phyloP scores from a whole-genome alignment of 2,329 filamentous ascomycete species.

The Fusarium transvaalense region DNA sequence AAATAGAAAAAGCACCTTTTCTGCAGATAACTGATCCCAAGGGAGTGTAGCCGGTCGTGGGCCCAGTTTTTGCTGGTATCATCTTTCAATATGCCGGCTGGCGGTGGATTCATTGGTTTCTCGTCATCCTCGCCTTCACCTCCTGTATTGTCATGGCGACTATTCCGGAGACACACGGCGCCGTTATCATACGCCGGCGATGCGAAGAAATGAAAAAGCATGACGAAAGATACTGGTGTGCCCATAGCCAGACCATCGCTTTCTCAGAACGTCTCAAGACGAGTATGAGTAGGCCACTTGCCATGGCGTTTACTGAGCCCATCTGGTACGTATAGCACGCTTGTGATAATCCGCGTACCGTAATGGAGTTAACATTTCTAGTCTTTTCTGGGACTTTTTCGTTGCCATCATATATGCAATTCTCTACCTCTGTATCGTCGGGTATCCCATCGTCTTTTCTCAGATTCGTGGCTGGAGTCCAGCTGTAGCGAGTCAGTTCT shows the following conservation, averaged over 20 bases:
- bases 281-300: slow-evolving; percentile 1
- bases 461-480: slow-evolving; percentile 1
- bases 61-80: not conserved
- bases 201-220: slow-evolving; percentile 1
- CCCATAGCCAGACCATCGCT: not conserved
- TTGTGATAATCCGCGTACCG: slow-evolving; percentile 1
- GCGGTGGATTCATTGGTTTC: slow-evolving; percentile 4
- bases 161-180: slow-evolving; percentile 1
- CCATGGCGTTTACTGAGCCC: slow-evolving; percentile 3
- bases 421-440: slow-evolving; percentile 2
- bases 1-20: not conserved
- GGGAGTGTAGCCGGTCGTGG: slow-evolving; percentile 3
- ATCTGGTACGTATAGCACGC: not conserved
- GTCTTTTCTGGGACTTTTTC: slow-evolving; percentile 1
- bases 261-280: not conserved
- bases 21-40: not conserved
- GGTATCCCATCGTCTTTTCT: slow-evolving; percentile 2
- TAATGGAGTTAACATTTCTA: not conserved
- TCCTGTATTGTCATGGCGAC: slow-evolving; percentile 2
- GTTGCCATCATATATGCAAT: slow-evolving; percentile 3
- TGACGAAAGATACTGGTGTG: not conserved
- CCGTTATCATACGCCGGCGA: not conserved
- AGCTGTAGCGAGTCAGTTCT: slow-evolving; percentile 1
- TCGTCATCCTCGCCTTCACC: not conserved
- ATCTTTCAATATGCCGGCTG: slow-evolving; percentile 2